Evolutionary conservation across 2,329 filamentous ascomycete genomes (phyloP).

Genomic region (Alternaria sp.): DNA sequence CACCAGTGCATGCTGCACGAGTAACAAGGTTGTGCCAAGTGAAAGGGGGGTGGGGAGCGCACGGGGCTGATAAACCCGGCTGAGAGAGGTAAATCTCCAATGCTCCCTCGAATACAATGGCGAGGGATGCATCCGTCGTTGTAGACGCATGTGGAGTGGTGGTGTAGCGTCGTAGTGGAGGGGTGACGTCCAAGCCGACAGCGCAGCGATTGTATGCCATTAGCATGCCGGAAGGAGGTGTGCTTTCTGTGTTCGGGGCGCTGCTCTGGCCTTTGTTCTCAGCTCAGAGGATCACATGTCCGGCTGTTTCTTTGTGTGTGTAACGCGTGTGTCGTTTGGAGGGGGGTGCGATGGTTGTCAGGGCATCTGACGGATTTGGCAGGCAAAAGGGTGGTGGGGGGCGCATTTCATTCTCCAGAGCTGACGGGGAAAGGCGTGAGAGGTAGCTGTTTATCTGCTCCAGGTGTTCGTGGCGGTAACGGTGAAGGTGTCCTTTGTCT

Average conservation of each 20-base stretch:
- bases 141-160: background rate
- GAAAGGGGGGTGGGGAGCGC: background rate
- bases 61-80: background rate
- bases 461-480: constrained; percentile 15
- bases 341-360: background rate
- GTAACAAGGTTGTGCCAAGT: background rate
- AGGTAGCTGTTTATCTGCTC: constrained; percentile 41
- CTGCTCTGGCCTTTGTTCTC: background rate
- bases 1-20: no score
- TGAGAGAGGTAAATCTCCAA: no score
- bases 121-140: background rate
- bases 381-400: background rate
- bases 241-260: background rate
- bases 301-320: background rate
- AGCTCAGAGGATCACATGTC: background rate
- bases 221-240: background rate
- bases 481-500: constrained; percentile 14
- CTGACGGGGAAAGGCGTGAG: constrained; percentile 44
- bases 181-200: background rate
- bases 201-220: background rate
- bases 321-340: background rate
- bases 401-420: background rate
- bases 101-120: background rate
- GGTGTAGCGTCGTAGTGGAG: background rate
- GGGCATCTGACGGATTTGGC: background rate